Conservation (phyloP, 2,329 filamentous ascomycete species). For the Sporothrix inflata region DNA sequence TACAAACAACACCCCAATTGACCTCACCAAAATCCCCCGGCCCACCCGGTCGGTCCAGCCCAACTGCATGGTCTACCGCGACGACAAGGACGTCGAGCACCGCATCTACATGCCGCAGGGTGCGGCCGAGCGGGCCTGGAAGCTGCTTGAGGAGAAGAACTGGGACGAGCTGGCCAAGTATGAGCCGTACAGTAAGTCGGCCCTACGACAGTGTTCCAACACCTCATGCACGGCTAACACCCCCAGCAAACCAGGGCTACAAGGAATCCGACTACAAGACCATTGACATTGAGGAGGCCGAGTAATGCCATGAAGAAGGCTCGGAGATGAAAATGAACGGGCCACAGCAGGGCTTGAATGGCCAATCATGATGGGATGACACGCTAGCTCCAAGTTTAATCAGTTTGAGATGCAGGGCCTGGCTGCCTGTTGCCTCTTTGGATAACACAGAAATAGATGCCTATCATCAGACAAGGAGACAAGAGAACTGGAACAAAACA, state of each 20-base stretch:
- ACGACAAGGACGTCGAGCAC: slow-evolving; percentile 5
- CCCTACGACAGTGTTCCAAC: neutral
- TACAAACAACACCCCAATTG: neutral
- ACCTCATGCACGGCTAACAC: neutral
- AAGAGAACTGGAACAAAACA: neutral
- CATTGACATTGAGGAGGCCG: neutral
- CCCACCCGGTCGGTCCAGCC: slow-evolving; percentile 22
- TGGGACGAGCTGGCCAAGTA: slow-evolving; percentile 21
- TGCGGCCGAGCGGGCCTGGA: neutral
- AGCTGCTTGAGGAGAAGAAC: neutral
- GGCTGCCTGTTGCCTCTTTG: neutral
- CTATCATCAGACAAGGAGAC: neutral
- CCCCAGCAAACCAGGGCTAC: slow-evolving; percentile 10
- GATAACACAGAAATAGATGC: neutral
- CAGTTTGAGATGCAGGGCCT: neutral
- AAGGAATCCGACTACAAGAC: slow-evolving; percentile 16
- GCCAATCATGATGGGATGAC: too few relatives aligned
- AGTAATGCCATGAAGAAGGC: neutral
- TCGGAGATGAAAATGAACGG: neutral
- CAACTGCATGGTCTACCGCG: slow-evolving; percentile 22
- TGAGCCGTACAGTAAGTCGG: slow-evolving; percentile 1
- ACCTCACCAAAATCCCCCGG: slow-evolving; percentile 15
- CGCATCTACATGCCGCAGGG: slow-evolving; percentile 12
- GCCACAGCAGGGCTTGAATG: neutral
- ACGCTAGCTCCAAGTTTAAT: too few relatives aligned